These are phyloP conservation scores for Penicillium canariense DNA, from an alignment of 495 filamentous ascomycete genomes.

Conservation along the genomic window DNA sequence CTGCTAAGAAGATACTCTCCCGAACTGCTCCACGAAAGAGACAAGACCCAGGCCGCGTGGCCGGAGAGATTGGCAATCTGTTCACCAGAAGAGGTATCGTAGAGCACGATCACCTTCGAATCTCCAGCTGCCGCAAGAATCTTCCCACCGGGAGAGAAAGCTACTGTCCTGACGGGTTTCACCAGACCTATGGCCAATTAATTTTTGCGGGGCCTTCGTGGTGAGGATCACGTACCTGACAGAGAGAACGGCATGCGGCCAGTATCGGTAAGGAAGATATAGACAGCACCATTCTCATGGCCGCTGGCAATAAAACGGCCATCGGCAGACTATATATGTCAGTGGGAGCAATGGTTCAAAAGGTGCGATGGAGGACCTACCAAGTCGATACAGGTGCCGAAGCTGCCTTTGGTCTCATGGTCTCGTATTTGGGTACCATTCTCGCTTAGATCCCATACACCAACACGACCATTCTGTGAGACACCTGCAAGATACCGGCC, in stretches of 20 bases:
- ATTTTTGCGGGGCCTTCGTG: not conserved
- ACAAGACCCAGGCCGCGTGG: slow-evolving; percentile 81
- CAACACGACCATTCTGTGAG: slow-evolving; percentile 78
- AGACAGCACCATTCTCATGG: slow-evolving; percentile 90
- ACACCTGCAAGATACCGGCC: slow-evolving; percentile 80
- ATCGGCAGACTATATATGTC: slow-evolving; percentile 57
- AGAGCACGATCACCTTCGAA: slow-evolving; percentile 81
- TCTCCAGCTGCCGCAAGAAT: slow-evolving; percentile 92
- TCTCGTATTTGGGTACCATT: slow-evolving; percentile 62
- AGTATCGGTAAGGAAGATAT: slow-evolving; percentile 90
- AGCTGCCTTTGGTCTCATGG: slow-evolving; percentile 88
- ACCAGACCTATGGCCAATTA: slow-evolving; percentile 60
- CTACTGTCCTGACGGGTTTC: slow-evolving; percentile 76
- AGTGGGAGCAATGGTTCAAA: slow-evolving; percentile 3
- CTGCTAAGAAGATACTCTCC: slow-evolving; percentile 90
- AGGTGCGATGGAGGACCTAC: slow-evolving; percentile 35
- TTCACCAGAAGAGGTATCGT: slow-evolving; percentile 87
- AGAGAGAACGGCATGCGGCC: slow-evolving; percentile 83
- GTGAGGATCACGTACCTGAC: slow-evolving; percentile 56
- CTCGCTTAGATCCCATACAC: slow-evolving; percentile 74
- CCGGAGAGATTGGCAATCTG: slow-evolving; percentile 83
- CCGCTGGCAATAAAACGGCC: slow-evolving; percentile 86
- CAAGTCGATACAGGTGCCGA: slow-evolving; percentile 85
- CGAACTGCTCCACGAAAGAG: slow-evolving; percentile 88
- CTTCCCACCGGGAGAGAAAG: slow-evolving; percentile 82